A percentile compares a stretch with the other conserved stretches of the same genome.
phyloP scores from a whole-genome alignment of 2,329 filamentous ascomycete species.

The Lasiodiplodia theobromae region DNA sequence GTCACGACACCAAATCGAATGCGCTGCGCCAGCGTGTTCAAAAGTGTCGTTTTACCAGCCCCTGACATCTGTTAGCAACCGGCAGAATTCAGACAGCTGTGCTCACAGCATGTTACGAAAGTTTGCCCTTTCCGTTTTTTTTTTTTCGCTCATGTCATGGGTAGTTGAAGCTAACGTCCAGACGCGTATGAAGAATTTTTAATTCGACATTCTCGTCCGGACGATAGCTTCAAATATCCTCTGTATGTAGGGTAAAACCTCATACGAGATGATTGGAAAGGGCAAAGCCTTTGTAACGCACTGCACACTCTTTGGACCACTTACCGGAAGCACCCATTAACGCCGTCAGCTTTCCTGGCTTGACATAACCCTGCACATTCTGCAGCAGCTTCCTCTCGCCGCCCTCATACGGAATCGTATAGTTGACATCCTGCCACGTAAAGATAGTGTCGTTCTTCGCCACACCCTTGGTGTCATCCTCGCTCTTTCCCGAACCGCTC shows the following conservation, averaged over 20 bases:
- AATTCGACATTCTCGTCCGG: too few relatives aligned
- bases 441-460: constrained; percentile 68
- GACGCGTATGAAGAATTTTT: too few relatives aligned
- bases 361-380: constrained; percentile 74
- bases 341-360: constrained; percentile 78
- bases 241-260: too few relatives aligned
- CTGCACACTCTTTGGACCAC: not conserved
- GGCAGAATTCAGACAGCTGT: not conserved
- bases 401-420: constrained; percentile 66
- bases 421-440: constrained; percentile 87
- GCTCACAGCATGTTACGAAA: not conserved
- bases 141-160: too few relatives aligned
- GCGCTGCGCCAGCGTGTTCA: constrained; percentile 52
- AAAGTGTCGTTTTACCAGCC: constrained; percentile 50
- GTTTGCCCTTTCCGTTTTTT: too few relatives aligned
- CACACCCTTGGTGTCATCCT: constrained; percentile 55
- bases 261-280: not conserved
- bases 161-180: too few relatives aligned
- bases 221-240: too few relatives aligned
- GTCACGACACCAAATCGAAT: constrained; percentile 54
- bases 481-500: constrained; percentile 35
- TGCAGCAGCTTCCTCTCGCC: constrained; percentile 60
- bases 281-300: not conserved
- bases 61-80: not conserved
- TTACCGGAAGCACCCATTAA: constrained; percentile 79